Evolutionary conservation across 2,329 filamentous ascomycete species (phyloP).

Genomic region (Atkinsonella texensis): DNA sequence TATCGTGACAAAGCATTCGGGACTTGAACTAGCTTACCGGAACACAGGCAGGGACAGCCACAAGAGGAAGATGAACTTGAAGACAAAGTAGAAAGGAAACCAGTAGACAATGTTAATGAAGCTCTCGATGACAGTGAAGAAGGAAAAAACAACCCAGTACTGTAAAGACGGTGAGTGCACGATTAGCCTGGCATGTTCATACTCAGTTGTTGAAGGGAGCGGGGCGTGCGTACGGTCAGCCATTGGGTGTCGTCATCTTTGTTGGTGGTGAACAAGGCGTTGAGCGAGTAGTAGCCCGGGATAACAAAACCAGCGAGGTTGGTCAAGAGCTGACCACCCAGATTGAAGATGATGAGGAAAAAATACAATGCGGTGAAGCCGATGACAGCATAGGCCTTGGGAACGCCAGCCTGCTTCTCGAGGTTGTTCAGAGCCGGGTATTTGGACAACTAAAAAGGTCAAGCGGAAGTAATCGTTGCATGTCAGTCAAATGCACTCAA

Average conservation of each 20-base stretch:
- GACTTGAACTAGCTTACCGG: conserved; percentile 46
- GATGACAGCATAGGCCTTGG: conserved; percentile 75
- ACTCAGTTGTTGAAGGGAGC: background rate
- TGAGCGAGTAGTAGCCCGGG: conserved; percentile 73
- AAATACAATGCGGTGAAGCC: conserved; percentile 71
- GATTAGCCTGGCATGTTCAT: background rate
- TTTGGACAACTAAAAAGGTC: conserved; percentile 56
- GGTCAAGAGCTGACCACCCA: conserved; percentile 76
- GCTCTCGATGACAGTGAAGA: conserved; percentile 75
- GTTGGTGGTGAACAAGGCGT: conserved; percentile 58
- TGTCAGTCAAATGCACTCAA: conserved; percentile 9
- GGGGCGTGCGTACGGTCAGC: conserved; percentile 47
- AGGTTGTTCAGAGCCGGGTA: conserved; percentile 75
- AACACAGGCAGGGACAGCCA: conserved; percentile 97
- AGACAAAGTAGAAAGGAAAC: conserved; percentile 99
- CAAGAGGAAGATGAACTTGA: conserved; percentile 96
- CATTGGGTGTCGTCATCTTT: conserved; percentile 76
- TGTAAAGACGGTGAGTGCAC: conserved; percentile 21
- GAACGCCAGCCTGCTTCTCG: conserved; percentile 71
- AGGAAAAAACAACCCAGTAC: conserved; percentile 83
- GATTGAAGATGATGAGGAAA: conserved; percentile 87
- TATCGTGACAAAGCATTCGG: background rate
- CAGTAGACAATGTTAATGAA: conserved; percentile 78
- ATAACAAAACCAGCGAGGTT: conserved; percentile 77
- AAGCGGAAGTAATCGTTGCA: background rate